Evolutionary conservation across 176 grass and related monocot species (phyloP).

Genomic region (Lolium rigidum): DNA sequence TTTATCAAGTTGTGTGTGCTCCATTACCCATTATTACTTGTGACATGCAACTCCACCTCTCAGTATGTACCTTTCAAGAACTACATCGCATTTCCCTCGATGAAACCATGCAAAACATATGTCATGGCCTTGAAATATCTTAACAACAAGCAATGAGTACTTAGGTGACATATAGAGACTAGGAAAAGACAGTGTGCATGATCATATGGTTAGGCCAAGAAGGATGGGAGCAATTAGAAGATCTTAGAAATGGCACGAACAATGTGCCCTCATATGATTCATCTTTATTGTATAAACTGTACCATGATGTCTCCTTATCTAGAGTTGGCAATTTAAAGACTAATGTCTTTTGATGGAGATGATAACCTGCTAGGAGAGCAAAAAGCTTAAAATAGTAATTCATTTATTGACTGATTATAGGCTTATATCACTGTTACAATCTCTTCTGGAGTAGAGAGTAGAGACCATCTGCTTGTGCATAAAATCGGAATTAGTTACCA

Average conservation of each 20-base stretch:
- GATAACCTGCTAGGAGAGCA: background rate
- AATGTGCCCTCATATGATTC: background rate
- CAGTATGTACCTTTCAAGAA: conserved; percentile 47
- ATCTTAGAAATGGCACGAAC: background rate
- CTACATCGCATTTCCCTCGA: background rate
- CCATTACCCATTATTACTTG: conserved; percentile 34
- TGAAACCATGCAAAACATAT: conserved; percentile 15
- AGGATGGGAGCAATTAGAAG: conserved; percentile 22
- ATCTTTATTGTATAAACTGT: conserved; percentile 25
- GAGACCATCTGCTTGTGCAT: conserved; percentile 19
- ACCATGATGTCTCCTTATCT: background rate
- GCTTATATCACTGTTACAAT: background rate
- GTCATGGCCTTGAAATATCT: conserved; percentile 27
- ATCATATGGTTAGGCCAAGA: background rate
- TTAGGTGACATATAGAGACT: background rate
- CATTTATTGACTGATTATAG: background rate
- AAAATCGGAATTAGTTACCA: background rate
- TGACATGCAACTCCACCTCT: conserved; percentile 44
- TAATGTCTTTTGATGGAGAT: background rate
- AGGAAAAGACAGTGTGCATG: background rate
- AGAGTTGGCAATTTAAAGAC: background rate
- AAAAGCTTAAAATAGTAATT: background rate
- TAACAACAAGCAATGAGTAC: conserved; percentile 15
- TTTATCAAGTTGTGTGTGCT: conserved; percentile 36
- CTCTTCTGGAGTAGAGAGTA: conserved; percentile 11